A percentile compares a stretch with the other conserved stretches of the same genome.
Conservation (phyloP, 176 grass and related monocot genomes). For the Bonia amplexicaulis region DNA sequence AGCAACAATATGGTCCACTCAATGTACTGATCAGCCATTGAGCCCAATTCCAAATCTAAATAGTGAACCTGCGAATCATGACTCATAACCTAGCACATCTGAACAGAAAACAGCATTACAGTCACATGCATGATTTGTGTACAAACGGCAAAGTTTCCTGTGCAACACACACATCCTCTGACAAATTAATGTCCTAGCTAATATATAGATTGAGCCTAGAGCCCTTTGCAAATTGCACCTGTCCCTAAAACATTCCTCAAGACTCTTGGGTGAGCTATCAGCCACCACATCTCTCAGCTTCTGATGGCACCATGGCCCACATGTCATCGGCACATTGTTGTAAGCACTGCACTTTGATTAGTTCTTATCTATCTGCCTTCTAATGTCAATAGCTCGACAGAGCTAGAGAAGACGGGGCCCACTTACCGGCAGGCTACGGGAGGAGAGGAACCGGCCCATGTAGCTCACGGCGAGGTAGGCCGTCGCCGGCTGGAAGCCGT, state of each 20-base stretch:
- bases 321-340: not conserved
- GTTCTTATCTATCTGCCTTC: not conserved
- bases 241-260: not conserved
- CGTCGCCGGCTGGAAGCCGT: slow-evolving; percentile 54
- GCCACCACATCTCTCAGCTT: not conserved
- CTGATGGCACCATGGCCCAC: not conserved
- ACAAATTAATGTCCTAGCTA: not conserved
- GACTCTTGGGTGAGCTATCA: not conserved
- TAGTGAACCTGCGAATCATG: not conserved
- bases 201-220: not conserved
- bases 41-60: slow-evolving; percentile 12
- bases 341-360: not conserved
- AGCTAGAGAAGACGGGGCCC: not conserved
- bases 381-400: not conserved
- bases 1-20: not conserved
- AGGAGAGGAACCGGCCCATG: slow-evolving; percentile 65
- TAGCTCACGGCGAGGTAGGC: slow-evolving; percentile 75
- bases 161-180: not conserved
- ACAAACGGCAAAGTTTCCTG: not conserved
- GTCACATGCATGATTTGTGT: not conserved
- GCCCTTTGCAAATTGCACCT: not conserved
- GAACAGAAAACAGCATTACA: not conserved
- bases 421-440: slow-evolving; percentile 47
- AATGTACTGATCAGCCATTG: not conserved
- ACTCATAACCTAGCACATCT: not conserved